Percentiles rank a stretch among this genome's conserved stretches.
Evolutionary conservation across 352 stramenopile genomes (phyloP).

Genomic region (Salisapilia sapeloensis): DNA sequence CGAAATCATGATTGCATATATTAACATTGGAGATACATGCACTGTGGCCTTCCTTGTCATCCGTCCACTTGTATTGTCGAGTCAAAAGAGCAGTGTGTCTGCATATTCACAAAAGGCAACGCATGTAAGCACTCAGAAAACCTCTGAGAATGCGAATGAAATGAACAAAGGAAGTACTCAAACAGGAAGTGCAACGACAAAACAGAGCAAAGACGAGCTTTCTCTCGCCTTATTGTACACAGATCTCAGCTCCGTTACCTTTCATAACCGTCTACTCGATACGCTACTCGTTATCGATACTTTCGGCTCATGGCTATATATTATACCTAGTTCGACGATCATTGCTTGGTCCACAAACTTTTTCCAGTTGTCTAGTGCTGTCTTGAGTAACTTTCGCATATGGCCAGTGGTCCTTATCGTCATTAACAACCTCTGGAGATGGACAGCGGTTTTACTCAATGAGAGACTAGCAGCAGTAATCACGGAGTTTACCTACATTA

Average conservation of each 20-base stretch:
- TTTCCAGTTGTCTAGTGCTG: slow-evolving; percentile 8
- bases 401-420: slow-evolving; percentile 8
- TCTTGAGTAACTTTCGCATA: slow-evolving; percentile 10
- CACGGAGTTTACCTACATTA: slow-evolving; percentile 8
- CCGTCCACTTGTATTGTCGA: slow-evolving; percentile 6
- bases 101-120: too few relatives aligned
- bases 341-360: slow-evolving; percentile 7
- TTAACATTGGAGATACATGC: slow-evolving; percentile 5
- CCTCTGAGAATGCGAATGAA: too few relatives aligned
- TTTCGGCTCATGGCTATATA: slow-evolving; percentile 8
- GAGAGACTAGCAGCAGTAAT: slow-evolving; percentile 6
- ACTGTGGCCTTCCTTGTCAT: slow-evolving; percentile 7
- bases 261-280: slow-evolving; percentile 5
- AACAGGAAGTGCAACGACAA: too few relatives aligned
- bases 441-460: slow-evolving; percentile 2
- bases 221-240: slow-evolving; percentile 9
- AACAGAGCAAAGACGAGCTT: slow-evolving; percentile 3
- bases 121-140: too few relatives aligned
- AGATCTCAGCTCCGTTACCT: slow-evolving; percentile 7
- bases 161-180: too few relatives aligned
- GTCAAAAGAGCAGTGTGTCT: too few relatives aligned
- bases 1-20: slow-evolving; percentile 6
- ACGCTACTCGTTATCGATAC: slow-evolving; percentile 5
- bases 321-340: slow-evolving; percentile 9
- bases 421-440: slow-evolving; percentile 5